Percentiles rank a stretch among this genome's conserved stretches.
Conservation (phyloP, 2,329 filamentous ascomycete genomes). For the Geosmithia morbida region DNA sequence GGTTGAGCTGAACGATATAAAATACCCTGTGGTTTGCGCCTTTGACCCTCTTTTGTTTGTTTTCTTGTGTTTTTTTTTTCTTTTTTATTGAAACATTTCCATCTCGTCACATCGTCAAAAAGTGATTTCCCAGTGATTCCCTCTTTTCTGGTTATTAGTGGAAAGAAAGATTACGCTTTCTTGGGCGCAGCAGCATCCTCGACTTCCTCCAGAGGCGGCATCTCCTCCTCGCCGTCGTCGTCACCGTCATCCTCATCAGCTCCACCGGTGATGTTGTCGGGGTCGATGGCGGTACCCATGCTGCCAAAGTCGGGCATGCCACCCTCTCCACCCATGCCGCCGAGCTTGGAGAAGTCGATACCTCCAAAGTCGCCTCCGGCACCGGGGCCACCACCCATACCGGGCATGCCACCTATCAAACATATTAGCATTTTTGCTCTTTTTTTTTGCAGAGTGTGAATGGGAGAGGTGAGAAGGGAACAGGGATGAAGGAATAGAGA, state of each 20-base stretch:
- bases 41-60: background rate
- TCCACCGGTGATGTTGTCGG: constrained; percentile 24
- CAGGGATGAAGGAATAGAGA: background rate
- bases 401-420: constrained; percentile 36
- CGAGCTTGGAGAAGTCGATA: constrained; percentile 90
- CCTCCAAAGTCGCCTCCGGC: constrained; percentile 56
- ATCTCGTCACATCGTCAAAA: background rate
- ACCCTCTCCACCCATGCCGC: constrained; percentile 32
- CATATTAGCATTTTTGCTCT: background rate
- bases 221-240: constrained; percentile 62
- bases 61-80: background rate
- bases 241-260: constrained; percentile 28
- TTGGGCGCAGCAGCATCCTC: constrained; percentile 21
- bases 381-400: constrained; percentile 25
- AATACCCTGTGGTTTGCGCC: too few relatives aligned
- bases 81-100: background rate
- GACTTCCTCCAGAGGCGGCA: constrained; percentile 56
- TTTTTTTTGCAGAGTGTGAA: background rate
- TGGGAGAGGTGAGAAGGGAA: background rate
- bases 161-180: constrained; percentile 15
- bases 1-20: too few relatives aligned
- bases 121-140: background rate
- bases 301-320: constrained; percentile 13
- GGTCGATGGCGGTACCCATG: constrained; percentile 32
- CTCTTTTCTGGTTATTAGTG: background rate